phyloP scores from a whole-genome alignment of 83 land plant species.

The Isoetes engelmannii region DNA sequence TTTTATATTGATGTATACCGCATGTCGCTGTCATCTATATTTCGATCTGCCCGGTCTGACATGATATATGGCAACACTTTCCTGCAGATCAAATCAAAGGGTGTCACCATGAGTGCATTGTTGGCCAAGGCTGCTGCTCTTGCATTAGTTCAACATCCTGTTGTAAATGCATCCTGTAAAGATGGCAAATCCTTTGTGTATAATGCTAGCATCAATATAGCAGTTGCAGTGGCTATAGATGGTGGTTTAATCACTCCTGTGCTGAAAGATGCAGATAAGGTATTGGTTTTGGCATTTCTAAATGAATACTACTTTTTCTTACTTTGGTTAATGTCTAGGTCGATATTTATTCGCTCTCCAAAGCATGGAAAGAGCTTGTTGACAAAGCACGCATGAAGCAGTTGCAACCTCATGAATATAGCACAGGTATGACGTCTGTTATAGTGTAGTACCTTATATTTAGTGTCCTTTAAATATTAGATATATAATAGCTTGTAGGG shows the following conservation, averaged over 20 bases:
- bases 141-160: conserved; percentile 81
- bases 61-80: too few species aligned
- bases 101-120: conserved; percentile 93
- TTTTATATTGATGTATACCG: too few species aligned
- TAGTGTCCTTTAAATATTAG: too few species aligned
- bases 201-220: conserved; percentile 82
- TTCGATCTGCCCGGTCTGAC: too few species aligned
- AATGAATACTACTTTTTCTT: too few species aligned
- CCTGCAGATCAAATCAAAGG: conserved; percentile 84
- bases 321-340: conserved; percentile 32
- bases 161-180: conserved; percentile 81
- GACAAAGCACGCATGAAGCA: conserved; percentile 96
- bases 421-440: conserved; percentile 44
- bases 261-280: conserved; percentile 95
- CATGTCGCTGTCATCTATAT: too few species aligned
- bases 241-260: conserved; percentile 96
- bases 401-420: conserved; percentile 84
- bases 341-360: conserved; percentile 81
- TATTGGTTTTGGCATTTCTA: conserved; percentile 4
- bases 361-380: conserved; percentile 95
- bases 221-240: conserved; percentile 95
- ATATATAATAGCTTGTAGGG: too few species aligned
- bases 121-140: conserved; percentile 92
- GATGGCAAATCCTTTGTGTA: conserved; percentile 94
- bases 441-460: too few species aligned